Conservation (phyloP, 345 rosid species). For the Aegle marmelos region DNA sequence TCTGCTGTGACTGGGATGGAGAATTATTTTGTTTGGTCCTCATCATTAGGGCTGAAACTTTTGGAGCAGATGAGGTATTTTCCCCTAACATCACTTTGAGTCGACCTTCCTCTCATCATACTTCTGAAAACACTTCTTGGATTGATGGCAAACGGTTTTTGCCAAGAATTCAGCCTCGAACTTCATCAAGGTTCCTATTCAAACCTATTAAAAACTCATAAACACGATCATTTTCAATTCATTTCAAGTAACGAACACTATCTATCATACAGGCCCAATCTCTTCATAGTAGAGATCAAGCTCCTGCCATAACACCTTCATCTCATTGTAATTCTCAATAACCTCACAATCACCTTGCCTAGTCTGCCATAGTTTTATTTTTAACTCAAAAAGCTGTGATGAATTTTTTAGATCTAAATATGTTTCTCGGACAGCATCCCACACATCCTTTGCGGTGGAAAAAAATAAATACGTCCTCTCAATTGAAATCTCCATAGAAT, state of each 20-base stretch:
- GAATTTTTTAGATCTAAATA: too few relatives aligned
- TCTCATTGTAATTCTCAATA: neutral
- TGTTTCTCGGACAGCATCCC: too few relatives aligned
- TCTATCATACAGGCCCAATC: neutral
- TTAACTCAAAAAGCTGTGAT: neutral
- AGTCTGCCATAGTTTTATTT: neutral
- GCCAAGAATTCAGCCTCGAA: neutral
- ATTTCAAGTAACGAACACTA: neutral
- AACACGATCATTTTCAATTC: neutral
- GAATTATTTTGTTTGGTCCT: neutral
- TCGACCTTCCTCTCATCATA: neutral
- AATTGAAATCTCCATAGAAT: too few relatives aligned
- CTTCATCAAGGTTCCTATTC: neutral
- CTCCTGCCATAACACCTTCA: neutral
- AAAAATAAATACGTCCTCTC: too few relatives aligned
- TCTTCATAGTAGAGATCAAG: too few relatives aligned
- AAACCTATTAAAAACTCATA: neutral
- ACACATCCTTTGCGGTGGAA: too few relatives aligned
- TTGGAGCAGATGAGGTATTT: rapidly evolving
- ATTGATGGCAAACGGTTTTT: neutral
- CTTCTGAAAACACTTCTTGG: neutral
- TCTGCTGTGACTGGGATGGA: neutral
- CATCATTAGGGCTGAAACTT: neutral
- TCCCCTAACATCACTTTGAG: neutral
- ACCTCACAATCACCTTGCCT: neutral